phyloP scores from a whole-genome alignment of 2,329 filamentous ascomycete genomes.

The Fusarium annulatum region DNA sequence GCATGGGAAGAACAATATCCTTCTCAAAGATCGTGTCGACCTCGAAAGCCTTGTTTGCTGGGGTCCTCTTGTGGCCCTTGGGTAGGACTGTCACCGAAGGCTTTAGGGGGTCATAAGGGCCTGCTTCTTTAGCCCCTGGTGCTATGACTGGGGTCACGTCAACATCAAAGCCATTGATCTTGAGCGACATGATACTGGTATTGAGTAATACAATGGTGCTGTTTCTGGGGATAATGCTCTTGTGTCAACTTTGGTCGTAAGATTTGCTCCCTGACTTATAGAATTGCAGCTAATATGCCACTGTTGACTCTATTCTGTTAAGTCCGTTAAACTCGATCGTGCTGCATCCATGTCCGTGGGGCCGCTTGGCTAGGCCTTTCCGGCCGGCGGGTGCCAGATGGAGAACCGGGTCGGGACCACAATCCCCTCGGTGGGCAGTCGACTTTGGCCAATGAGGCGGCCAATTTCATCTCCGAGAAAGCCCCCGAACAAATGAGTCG shows the following conservation, averaged over 20 bases:
- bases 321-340: neutral
- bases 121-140: conserved; percentile 5
- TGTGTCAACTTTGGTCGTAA: neutral
- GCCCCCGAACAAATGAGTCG: rapidly evolving
- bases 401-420: neutral
- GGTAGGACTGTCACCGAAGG: neutral
- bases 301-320: neutral
- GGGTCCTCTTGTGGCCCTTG: neutral
- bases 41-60: neutral
- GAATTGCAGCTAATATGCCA: rapidly evolving
- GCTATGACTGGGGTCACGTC: neutral
- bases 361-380: neutral
- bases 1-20: conserved; percentile 1
- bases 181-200: neutral
- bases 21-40: conserved; percentile 6
- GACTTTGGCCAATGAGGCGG: neutral
- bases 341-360: neutral
- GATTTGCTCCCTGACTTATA: neutral
- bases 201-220: neutral
- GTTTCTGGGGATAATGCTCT: neutral
- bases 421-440: neutral
- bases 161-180: conserved; percentile 1
- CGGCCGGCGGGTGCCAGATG: too few relatives aligned
- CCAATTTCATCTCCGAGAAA: neutral
- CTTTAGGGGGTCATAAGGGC: neutral